A percentile compares a stretch with the other conserved stretches of the same genome.
phyloP scores from a whole-genome alignment of 2,329 filamentous ascomycete species.

The Dactylellina parvicollis region DNA sequence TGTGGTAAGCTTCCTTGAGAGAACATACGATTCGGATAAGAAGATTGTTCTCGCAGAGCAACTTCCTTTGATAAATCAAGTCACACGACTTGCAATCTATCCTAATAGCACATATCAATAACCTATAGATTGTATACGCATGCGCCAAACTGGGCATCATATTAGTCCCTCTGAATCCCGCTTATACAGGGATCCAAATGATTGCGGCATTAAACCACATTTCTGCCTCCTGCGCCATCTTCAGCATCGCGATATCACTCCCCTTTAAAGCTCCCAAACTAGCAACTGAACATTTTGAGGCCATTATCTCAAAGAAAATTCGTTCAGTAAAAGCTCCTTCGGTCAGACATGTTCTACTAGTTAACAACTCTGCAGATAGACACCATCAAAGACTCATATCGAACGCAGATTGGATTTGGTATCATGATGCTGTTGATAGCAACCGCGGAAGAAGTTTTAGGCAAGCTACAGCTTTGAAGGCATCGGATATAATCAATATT shows the following conservation, averaged over 20 bases:
- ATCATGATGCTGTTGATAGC: slow-evolving; percentile 60
- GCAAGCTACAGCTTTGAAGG: slow-evolving; percentile 60
- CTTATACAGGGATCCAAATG: slow-evolving; percentile 83
- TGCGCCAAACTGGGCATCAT: slow-evolving; percentile 91
- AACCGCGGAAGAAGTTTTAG: not conserved
- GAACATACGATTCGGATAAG: no score
- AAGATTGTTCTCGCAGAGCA: no score
- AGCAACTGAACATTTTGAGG: slow-evolving; percentile 60
- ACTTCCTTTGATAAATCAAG: no score
- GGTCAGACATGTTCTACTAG: slow-evolving; percentile 76
- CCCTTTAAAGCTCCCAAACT: slow-evolving; percentile 72
- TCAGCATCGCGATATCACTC: slow-evolving; percentile 85
- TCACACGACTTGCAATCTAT: no score
- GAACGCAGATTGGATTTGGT: slow-evolving; percentile 63
- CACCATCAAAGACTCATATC: slow-evolving; percentile 63
- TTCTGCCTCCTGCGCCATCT: slow-evolving; percentile 75
- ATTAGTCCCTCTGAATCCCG: slow-evolving; percentile 86
- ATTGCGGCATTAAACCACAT: slow-evolving; percentile 80
- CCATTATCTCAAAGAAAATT: slow-evolving; percentile 55
- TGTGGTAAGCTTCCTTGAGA: slow-evolving; percentile 68
- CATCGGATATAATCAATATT: slow-evolving; percentile 84
- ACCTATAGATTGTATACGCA: slow-evolving; percentile 68
- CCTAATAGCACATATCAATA: no score
- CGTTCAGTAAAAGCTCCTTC: slow-evolving; percentile 68
- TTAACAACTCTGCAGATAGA: slow-evolving; percentile 79